Percentiles rank a stretch among this genome's conserved stretches.
Conservation (phyloP, 2,329 filamentous ascomycete genomes). For the Anthostomella pinea region DNA sequence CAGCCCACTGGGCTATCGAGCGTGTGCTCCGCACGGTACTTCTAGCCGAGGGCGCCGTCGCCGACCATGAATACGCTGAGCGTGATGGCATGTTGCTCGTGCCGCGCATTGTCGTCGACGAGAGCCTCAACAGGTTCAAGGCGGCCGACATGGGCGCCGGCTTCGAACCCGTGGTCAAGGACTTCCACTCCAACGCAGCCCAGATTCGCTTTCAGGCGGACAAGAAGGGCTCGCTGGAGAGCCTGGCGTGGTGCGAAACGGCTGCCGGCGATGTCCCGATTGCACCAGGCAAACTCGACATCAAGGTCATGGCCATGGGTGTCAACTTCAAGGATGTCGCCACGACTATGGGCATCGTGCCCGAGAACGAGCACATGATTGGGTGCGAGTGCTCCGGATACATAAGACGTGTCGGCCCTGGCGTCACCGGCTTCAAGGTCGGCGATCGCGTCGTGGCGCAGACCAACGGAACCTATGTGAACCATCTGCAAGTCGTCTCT, state of each 20-base stretch:
- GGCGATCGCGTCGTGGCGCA: slow-evolving; percentile 14
- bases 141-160: slow-evolving; percentile 8
- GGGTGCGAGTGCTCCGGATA: slow-evolving; percentile 23
- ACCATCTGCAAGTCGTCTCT: slow-evolving; percentile 1
- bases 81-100: slow-evolving; percentile 25
- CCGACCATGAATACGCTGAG: slow-evolving; percentile 30
- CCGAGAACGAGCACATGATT: slow-evolving; percentile 15
- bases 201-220: slow-evolving; percentile 14
- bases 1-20: slow-evolving; percentile 17
- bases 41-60: background rate
- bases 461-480: slow-evolving; percentile 16
- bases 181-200: slow-evolving; percentile 10
- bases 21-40: slow-evolving; percentile 12
- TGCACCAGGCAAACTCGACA: slow-evolving; percentile 27
- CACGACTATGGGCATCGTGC: slow-evolving; percentile 24
- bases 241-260: slow-evolving; percentile 14
- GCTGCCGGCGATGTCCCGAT: slow-evolving; percentile 6
- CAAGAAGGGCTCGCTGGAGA: slow-evolving; percentile 23
- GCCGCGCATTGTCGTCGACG: slow-evolving; percentile 26
- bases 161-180: slow-evolving; percentile 6
- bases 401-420: slow-evolving; percentile 5
- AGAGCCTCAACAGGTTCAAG: slow-evolving; percentile 19
- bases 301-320: slow-evolving; percentile 33
- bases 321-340: slow-evolving; percentile 39
- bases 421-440: slow-evolving; percentile 15